Conservation (phyloP, 1,284 basidiomycete genomes). For the Puccinia coronata region DNA sequence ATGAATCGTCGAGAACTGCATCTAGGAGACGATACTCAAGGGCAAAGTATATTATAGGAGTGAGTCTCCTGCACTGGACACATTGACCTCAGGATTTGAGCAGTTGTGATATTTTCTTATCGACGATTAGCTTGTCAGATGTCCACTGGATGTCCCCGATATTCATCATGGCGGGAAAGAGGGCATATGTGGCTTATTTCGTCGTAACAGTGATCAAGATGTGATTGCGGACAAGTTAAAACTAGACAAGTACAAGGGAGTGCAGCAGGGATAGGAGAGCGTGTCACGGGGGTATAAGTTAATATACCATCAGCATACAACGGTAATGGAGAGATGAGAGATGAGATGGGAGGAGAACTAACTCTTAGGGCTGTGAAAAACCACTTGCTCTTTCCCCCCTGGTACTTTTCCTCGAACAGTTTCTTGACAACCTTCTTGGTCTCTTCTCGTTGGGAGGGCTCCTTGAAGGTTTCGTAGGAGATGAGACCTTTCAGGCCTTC, state of each 20-base stretch:
- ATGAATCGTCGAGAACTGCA: too few relatives aligned
- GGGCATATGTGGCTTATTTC: not conserved
- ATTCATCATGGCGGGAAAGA: not conserved
- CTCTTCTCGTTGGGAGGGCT: conserved; percentile 85
- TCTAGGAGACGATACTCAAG: too few relatives aligned
- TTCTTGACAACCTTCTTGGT: conserved; percentile 96
- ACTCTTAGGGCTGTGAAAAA: conserved; percentile 81
- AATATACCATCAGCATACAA: not conserved
- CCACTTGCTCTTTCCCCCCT: conserved; percentile 89
- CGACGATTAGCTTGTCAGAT: not conserved
- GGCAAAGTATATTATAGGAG: too few relatives aligned
- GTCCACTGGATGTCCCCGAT: not conserved
- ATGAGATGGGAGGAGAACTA: conserved; percentile 57
- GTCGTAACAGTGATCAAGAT: not conserved
- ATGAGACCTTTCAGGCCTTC: conserved; percentile 86
- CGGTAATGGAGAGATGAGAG: not conserved
- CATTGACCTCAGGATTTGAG: not conserved
- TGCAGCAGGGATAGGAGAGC: not conserved
- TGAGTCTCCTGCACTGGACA: not conserved
- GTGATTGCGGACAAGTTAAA: conserved; percentile 5
- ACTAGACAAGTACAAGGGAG: not conserved
- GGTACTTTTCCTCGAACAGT: conserved; percentile 87
- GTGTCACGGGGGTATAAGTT: not conserved
- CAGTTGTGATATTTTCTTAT: not conserved
- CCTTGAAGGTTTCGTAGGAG: conserved; percentile 85